Base-by-base conservation (phyloP, 2,329 filamentous ascomycete genomes). In the Epicoccum nigrum region DNA sequence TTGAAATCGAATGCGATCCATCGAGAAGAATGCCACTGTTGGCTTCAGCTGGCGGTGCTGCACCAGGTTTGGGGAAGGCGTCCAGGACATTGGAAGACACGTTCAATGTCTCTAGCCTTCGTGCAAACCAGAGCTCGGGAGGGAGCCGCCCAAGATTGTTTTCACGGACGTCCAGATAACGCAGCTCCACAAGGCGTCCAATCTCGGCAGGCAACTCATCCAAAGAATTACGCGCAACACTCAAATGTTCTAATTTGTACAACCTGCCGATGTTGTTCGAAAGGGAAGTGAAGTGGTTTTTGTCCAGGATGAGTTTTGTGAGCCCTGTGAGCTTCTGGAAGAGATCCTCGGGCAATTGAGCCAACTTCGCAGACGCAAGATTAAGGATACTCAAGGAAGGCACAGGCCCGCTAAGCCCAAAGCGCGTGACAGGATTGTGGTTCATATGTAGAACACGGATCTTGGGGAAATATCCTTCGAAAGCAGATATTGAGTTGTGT, bases 71-170 rank as follows among this genome's bases (percentile, higher is more conserved):
- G 1, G 94, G 94, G 68, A 99, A 97, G 32, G 84, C 86, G 42
- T 92, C 88, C 16, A 99, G 80, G 6, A 97, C 87, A 63, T 99
- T 99, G 9, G 94, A 97, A 0, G 93, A 97, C 11, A 96, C 87
- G 64, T 99, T 99, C 52, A 99, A 82, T 0, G 88, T 93, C 73
- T 97, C 92, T 46, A 99, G 76, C 68, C 88, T 92, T 63, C 88
- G 87, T 43, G 93, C 93, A 80, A 90, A 93, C 94, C 94, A 99
- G n/a, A 99, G 82, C 68, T 99, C 94, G 68, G 90, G 85, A 2
- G 94, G 94, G 25, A 99, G 79, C 65, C 88, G 88, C 59, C 87
- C 88, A 51, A 99, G 83, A 67, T 97, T 99, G 77, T 97, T 99
- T 68, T 94, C 91, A 57, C 93, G 85, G 15, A 97, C 83, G 69